phyloP scores from a whole-genome alignment of 202 grass and related monocot genomes.

The Eragrostis tef region DNA sequence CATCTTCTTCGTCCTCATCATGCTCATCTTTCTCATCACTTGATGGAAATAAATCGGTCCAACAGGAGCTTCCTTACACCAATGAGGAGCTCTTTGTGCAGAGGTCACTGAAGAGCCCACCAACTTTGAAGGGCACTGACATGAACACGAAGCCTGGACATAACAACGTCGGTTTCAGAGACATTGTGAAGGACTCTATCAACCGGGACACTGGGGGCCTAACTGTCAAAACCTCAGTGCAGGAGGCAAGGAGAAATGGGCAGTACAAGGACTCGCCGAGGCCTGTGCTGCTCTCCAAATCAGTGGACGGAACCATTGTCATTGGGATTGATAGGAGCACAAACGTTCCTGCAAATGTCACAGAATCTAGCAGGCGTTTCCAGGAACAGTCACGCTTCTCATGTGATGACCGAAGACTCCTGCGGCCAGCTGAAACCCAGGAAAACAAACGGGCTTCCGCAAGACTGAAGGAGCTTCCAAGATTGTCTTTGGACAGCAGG shows the following conservation, averaged over 20 bases:
- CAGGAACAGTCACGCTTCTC: constrained; percentile 72
- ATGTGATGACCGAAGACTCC: constrained; percentile 70
- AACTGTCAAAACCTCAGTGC: constrained; percentile 59
- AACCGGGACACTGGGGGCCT: constrained; percentile 60
- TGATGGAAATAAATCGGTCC: constrained; percentile 64
- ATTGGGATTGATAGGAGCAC: constrained; percentile 70
- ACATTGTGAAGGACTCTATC: constrained; percentile 76
- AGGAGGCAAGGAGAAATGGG: constrained; percentile 53
- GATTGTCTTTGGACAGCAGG: constrained; percentile 91
- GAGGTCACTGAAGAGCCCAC: constrained; percentile 49
- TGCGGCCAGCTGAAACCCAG: constrained; percentile 46
- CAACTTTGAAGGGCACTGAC: constrained; percentile 44
- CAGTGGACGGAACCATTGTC: constrained; percentile 68
- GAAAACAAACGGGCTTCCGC: constrained; percentile 63
- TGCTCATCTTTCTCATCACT: constrained; percentile 86
- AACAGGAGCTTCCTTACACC: constrained; percentile 53
- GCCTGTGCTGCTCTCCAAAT: constrained; percentile 80
- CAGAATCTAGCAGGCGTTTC: constrained; percentile 60
- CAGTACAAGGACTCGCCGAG: constrained; percentile 83
- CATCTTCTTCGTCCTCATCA: constrained; percentile 82
- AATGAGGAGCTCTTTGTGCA: constrained; percentile 57
- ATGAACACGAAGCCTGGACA: constrained; percentile 49
- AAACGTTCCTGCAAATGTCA: constrained; percentile 50
- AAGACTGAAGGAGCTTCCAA: constrained; percentile 72
- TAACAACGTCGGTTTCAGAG: constrained; percentile 58